A percentile compares a stretch with the other conserved stretches of the same genome.
Conservation (phyloP, 345 rosid species). For the Ricinus communis region DNA sequence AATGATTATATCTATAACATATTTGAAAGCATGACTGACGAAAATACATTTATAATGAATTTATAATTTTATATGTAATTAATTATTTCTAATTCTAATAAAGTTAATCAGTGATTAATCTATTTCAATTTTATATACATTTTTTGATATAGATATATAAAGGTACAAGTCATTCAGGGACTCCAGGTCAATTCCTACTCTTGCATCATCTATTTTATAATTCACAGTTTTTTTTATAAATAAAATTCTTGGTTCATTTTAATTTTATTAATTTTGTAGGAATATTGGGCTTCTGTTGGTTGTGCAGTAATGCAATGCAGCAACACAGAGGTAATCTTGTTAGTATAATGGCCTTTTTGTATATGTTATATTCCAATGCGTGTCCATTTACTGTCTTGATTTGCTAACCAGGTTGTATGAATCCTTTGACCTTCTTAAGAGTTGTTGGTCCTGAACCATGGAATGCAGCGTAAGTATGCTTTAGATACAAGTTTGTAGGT, state of each 20-base stretch:
- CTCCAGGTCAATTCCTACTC: conserved; percentile 63
- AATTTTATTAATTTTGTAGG: conserved; percentile 36
- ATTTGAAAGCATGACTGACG: too few species aligned
- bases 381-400: neutral
- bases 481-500: conserved; percentile 9
- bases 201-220: too few species aligned
- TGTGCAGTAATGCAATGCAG: conserved; percentile 98
- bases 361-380: neutral
- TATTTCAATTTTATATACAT: too few species aligned
- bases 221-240: too few species aligned
- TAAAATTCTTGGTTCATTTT: too few species aligned
- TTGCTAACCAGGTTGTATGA: conserved; percentile 74
- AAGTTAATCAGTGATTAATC: too few species aligned
- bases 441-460: conserved; percentile 98
- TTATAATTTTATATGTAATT: too few species aligned
- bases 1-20: too few species aligned
- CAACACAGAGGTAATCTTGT: conserved; percentile 77
- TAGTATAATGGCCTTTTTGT: neutral
- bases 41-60: too few species aligned
- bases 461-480: conserved; percentile 80
- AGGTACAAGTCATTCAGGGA: conserved; percentile 89
- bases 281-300: conserved; percentile 98
- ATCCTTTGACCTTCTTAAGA: conserved; percentile 85
- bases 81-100: too few species aligned
- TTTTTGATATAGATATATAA: too few species aligned